A percentile compares a stretch with the other conserved stretches of the same genome.
These are phyloP conservation scores for Arthrobotrys conoides DNA, from an alignment of 2,329 filamentous ascomycete genomes.

Conservation along the genomic window DNA sequence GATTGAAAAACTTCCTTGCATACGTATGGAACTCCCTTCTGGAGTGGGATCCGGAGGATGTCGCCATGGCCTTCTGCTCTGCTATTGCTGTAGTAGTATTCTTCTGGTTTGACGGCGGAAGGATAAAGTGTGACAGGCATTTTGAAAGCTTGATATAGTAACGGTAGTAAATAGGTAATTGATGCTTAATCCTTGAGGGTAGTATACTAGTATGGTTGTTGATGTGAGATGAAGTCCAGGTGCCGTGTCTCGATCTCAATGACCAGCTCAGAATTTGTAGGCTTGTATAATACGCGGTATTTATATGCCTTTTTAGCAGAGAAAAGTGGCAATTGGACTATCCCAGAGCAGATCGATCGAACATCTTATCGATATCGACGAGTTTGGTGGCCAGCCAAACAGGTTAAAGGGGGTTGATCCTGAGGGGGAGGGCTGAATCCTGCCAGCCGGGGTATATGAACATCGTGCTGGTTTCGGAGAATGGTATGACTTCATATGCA, in stretches of 20 bases:
- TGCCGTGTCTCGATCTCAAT: too few relatives aligned
- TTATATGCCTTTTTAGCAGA: too few relatives aligned
- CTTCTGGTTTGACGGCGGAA: conserved; percentile 37
- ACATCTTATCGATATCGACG: conserved; percentile 1
- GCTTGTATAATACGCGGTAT: too few relatives aligned
- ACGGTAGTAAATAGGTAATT: neutral
- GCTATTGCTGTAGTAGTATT: conserved; percentile 13
- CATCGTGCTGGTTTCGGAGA: neutral
- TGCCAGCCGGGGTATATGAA: neutral
- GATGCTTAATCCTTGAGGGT: neutral
- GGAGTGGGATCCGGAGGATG: conserved; percentile 45
- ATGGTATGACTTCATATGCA: conserved; percentile 15
- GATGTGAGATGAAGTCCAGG: too few relatives aligned
- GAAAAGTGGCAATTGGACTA: neutral
- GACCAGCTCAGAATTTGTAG: too few relatives aligned
- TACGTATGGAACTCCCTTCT: conserved; percentile 13
- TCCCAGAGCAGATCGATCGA: neutral
- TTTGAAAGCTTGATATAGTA: neutral
- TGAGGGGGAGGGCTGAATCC: neutral
- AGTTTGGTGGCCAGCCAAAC: neutral
- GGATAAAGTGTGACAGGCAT: conserved; percentile 53
- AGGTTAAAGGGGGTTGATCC: neutral
- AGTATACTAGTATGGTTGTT: too few relatives aligned
- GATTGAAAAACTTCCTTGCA: conserved; percentile 63
- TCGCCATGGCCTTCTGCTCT: conserved; percentile 17